Evolutionary conservation across 352 stramenopile genomes (phyloP).

Genomic region (Pythium utonaiense): DNA sequence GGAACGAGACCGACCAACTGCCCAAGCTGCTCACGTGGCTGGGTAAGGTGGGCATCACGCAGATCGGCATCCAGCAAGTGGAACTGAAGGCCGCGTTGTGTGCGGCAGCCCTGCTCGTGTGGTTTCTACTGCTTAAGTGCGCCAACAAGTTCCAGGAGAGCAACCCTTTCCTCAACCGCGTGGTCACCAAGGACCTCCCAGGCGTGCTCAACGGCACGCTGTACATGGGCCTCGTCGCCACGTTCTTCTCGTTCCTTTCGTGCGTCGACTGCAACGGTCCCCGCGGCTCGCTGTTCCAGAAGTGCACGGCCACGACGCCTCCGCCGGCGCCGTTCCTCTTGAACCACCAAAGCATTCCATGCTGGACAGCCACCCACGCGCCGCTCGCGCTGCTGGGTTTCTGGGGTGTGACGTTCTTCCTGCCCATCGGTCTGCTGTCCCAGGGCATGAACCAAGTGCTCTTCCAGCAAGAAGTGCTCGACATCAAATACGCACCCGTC

Average conservation of each 20-base stretch:
- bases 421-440: conserved; percentile 50
- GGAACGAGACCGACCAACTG: conserved; percentile 42
- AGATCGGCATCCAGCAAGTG: conserved; percentile 37
- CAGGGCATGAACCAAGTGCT: conserved; percentile 65
- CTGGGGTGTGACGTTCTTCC: conserved; percentile 56
- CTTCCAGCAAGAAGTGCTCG: conserved; percentile 54
- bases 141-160: conserved; percentile 69
- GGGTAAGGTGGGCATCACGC: conserved; percentile 31
- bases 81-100: conserved; percentile 38
- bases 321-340: conserved; percentile 34
- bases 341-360: conserved; percentile 36
- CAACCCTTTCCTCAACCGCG: conserved; percentile 40
- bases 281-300: conserved; percentile 14
- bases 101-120: conserved; percentile 26
- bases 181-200: conserved; percentile 58
- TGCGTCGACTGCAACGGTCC: conserved; percentile 35
- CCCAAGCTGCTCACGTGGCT: conserved; percentile 41
- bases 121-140: conserved; percentile 61
- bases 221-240: conserved; percentile 60
- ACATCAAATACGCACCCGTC: conserved; percentile 61
- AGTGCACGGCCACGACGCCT: conserved; percentile 5
- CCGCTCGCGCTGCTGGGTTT: conserved; percentile 49
- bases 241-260: conserved; percentile 55
- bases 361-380: conserved; percentile 39
- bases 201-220: conserved; percentile 42